These are phyloP conservation scores for Lasiodiplodia hormozganensis DNA, from an alignment of 2,329 filamentous ascomycete species.

Conservation along the genomic window DNA sequence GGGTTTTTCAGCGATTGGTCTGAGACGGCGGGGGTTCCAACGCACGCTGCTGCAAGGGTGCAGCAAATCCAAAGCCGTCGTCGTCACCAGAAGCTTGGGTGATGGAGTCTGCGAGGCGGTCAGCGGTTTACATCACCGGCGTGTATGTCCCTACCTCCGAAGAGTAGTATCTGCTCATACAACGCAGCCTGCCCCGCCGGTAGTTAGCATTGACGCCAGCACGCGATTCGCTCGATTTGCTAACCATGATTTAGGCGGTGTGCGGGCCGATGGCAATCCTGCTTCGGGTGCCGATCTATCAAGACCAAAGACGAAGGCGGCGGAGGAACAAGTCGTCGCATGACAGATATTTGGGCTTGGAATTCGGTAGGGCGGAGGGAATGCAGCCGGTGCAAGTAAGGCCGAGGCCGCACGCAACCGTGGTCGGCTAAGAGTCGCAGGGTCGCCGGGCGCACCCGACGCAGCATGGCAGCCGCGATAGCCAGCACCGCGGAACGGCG, in stretches of 20 bases:
- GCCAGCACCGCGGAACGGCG: background rate
- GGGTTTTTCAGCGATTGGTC: slow-evolving; percentile 29
- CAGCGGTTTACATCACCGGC: slow-evolving; percentile 7
- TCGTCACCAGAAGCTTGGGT: slow-evolving; percentile 71
- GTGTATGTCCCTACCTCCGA: slow-evolving; percentile 65
- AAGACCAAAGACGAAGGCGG: background rate
- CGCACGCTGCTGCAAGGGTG: slow-evolving; percentile 73
- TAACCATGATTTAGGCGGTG: slow-evolving; percentile 13
- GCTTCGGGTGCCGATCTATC: slow-evolving; percentile 4
- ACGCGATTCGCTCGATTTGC: background rate
- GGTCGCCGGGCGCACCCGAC: background rate
- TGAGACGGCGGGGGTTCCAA: slow-evolving; percentile 4
- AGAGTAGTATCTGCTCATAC: slow-evolving; percentile 67
- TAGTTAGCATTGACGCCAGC: background rate
- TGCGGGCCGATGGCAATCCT: background rate
- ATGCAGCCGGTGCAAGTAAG: background rate
- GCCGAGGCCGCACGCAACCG: background rate
- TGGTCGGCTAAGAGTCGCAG: background rate
- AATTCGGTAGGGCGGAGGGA: background rate
- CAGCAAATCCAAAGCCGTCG: slow-evolving; percentile 76
- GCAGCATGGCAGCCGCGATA: background rate
- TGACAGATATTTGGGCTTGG: background rate
- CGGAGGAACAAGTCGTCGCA: background rate
- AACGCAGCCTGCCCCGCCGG: slow-evolving; percentile 28
- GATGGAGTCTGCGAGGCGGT: slow-evolving; percentile 67